Evolutionary conservation across 2,329 filamentous ascomycete genomes (phyloP), one percentile per base, ranked within the genome.

Genomic region (Ophiocordyceps australis): DNA sequence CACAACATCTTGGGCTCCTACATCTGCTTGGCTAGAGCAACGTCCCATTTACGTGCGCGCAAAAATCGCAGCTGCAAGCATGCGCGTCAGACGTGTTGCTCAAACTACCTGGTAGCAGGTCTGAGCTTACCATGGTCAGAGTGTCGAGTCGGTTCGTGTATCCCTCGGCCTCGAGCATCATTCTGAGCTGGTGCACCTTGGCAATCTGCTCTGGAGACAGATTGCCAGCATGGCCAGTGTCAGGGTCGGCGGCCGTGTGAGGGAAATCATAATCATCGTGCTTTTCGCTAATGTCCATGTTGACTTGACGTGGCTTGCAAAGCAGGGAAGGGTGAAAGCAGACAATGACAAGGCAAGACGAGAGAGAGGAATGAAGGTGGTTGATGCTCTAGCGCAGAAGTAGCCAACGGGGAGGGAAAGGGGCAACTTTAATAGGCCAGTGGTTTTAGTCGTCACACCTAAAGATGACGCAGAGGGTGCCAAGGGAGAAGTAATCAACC

Each of bases 211-310:
- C 68, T 30, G 71, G 62, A 28, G 76, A 89, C 42, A 91, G 77
- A 54, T 91, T 71, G 47, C 89, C 89, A 34, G 86, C 75, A 52
- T 94, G 83, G 37, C 89, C 89, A 41, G 62, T 59, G 46, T 74
- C 68, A 24, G 65, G 50, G 38, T 70, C 68, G 28, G 78, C 68
- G 24, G 81, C 71, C 34, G 68, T 75, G 36, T 74, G 81, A 35
- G 89, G 89, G 61, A 70, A 95, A 55, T 94, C 85, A 55, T 89
- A 95, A 61, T 91, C 53, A 59, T 95, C 89, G 63, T 95, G 92
- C 59, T 93, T 94, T 50, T 80, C 65, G 54, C 92, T 74, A 42
- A 82, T 48, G 49, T 69, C 57, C 56, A 70, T 59, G 43, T 35
- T 30, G 21, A 25, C 17, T 20, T 13, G 16, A 22, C 10, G 21